Evolutionary conservation across 1,139 yeast species (phyloP), one percentile per base, ranked within the genome.

Genomic region (Meyerozyma smithsonii): DNA sequence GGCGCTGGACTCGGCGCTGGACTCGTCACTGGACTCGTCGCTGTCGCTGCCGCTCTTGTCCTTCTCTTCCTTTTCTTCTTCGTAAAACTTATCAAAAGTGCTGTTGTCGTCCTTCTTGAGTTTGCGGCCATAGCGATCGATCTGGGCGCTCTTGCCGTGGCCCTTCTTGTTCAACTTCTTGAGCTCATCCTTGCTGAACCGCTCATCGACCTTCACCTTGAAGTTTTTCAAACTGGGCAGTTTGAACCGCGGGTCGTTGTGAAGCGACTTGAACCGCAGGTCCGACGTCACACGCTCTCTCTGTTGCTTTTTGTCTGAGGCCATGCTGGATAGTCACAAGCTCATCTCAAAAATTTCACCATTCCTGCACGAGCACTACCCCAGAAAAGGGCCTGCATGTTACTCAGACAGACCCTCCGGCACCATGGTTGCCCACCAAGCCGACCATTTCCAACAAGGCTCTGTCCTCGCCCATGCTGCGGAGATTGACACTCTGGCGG

Each of bases 391-490:
- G 21, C 34, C 34, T 30, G 34, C 34, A 30, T 11, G 12, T 14
- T 16, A 19, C 25, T 51, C 54, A 74, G 21, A 75, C 58, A 28
- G 81, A 76, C 0, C 92, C 84, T 10, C 92, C 92, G 38, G 74
- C 71, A n/a, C 64, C 64, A 43, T 74, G 73, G 41, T 81, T 79
- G 0, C 96, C 96, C 5, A 88, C 80, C 8, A 90, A 57, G 0
- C 97, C 97, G 0, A 88, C 97, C 90, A 90, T 77, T 50, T 89
- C 97, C 49, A 90, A 63, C 39, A 90, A 67, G 1, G 96, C 96
- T 37, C 90, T 64, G 41, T 89, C 96, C 51, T 89, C 97, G 2
- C 84, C 86, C 51, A 85, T 56, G 42, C 72, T 77, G 41, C 74
- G 72, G 32, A 81, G 44, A 52, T 88, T 87, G 4, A 89, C 77